Percentiles rank a stretch among this genome's conserved stretches.
phyloP scores from a whole-genome alignment of 495 filamentous ascomycete species.

The Tuber melanosporum region DNA sequence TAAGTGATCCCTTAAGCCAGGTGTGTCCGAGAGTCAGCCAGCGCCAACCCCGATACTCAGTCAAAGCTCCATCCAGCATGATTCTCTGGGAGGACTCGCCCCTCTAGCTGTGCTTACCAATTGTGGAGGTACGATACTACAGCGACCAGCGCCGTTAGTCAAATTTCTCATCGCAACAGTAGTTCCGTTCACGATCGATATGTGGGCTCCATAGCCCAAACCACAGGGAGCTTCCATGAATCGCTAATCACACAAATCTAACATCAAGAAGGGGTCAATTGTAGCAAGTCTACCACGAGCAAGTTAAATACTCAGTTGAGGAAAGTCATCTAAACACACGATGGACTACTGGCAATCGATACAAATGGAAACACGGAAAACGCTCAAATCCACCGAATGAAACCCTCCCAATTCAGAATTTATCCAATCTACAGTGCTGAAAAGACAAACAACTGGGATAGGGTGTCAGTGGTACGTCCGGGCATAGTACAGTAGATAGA shows the following conservation, averaged over 20 bases:
- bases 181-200: not conserved
- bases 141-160: not conserved
- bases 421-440: conserved; percentile 70
- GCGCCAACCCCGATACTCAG: not conserved
- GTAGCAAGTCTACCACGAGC: conserved; percentile 4
- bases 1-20: not conserved
- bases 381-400: conserved; percentile 30
- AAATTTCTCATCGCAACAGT: not conserved
- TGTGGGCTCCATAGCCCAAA: not conserved
- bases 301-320: conserved; percentile 5
- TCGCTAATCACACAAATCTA: not conserved
- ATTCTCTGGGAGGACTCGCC: not conserved
- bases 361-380: conserved; percentile 21
- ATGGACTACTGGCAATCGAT: conserved; percentile 3
- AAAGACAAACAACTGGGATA: conserved; percentile 84
- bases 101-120: not conserved
- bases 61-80: not conserved
- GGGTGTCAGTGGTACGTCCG: conserved; percentile 26
- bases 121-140: not conserved
- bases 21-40: not conserved
- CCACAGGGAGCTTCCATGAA: not conserved
- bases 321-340: conserved; percentile 3
- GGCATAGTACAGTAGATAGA: not conserved
- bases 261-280: not conserved
- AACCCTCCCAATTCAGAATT: conserved; percentile 27